These are phyloP conservation scores for Penicillium subrubescens DNA, from an alignment of 495 filamentous ascomycete genomes.

Conservation along the genomic window DNA sequence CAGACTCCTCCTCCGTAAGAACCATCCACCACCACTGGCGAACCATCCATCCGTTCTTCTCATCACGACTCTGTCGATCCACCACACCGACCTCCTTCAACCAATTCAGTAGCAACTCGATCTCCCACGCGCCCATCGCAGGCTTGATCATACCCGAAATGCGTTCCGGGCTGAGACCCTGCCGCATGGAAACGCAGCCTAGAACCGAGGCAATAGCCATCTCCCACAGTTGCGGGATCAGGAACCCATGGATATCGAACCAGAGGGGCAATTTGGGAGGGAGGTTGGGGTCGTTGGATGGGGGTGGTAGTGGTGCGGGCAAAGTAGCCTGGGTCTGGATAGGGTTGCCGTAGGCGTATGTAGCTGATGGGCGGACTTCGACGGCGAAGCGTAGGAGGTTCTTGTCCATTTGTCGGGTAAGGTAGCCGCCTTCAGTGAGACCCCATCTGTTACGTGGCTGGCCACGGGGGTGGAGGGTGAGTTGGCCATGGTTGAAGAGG, in stretches of 20 bases:
- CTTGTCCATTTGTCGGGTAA: constrained; percentile 70
- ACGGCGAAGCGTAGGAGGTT: constrained; percentile 62
- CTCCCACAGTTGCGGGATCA: constrained; percentile 67
- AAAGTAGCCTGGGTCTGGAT: constrained; percentile 32
- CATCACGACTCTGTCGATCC: constrained; percentile 26
- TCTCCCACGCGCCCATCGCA: constrained; percentile 68
- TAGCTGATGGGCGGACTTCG: constrained; percentile 53
- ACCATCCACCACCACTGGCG: constrained; percentile 75
- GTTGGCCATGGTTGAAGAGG: constrained; percentile 59
- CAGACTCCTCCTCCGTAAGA: constrained; percentile 8
- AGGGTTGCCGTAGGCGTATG: constrained; percentile 64
- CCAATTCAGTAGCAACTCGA: constrained; percentile 68
- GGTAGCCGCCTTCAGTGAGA: constrained; percentile 69
- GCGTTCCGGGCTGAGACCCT: constrained; percentile 54
- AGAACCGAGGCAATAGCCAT: constrained; percentile 60
- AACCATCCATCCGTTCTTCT: constrained; percentile 47
- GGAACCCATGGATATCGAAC: constrained; percentile 71
- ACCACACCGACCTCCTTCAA: constrained; percentile 50
- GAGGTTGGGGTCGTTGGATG: not conserved
- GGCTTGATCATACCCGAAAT: constrained; percentile 60
- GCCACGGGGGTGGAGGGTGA: constrained; percentile 58
- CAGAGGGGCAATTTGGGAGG: constrained; percentile 67
- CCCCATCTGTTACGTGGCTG: constrained; percentile 72
- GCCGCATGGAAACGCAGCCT: constrained; percentile 59
- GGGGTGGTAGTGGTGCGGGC: constrained; percentile 34